Evolutionary conservation across 1,284 basidiomycete species (phyloP).

Genomic region (Hypsizygus ulmarius): DNA sequence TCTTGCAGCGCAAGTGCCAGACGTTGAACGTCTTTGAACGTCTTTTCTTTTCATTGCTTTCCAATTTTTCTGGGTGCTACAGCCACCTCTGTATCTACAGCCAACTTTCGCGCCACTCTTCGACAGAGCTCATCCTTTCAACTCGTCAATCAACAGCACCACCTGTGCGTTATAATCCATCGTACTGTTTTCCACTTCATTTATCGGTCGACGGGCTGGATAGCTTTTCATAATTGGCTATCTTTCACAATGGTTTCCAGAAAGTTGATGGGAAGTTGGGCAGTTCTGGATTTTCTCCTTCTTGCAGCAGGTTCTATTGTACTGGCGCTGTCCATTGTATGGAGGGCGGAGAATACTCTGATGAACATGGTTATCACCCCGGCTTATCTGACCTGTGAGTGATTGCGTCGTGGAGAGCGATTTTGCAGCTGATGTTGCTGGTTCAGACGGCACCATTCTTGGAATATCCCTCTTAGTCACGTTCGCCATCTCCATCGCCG

Average conservation of each 20-base stretch:
- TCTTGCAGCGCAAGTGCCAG: slow-evolving; percentile 45
- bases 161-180: slow-evolving; percentile 18
- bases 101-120: slow-evolving; percentile 27
- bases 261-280: slow-evolving; percentile 68
- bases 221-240: not conserved
- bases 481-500: slow-evolving; percentile 65
- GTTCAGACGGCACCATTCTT: slow-evolving; percentile 64
- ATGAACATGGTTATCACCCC: slow-evolving; percentile 66
- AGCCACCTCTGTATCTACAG: slow-evolving; percentile 28
- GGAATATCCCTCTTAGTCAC: slow-evolving; percentile 69
- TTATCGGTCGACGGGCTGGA: slow-evolving; percentile 2
- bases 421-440: slow-evolving; percentile 2
- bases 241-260: slow-evolving; percentile 62
- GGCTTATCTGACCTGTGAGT: slow-evolving; percentile 60
- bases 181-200: not conserved
- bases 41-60: slow-evolving; percentile 35
- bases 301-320: slow-evolving; percentile 65
- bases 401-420: slow-evolving; percentile 1
- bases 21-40: slow-evolving; percentile 69
- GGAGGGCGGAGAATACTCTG: slow-evolving; percentile 61
- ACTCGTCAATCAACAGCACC: slow-evolving; percentile 10
- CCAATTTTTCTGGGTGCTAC: slow-evolving; percentile 27
- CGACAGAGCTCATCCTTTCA: slow-evolving; percentile 27
- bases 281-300: slow-evolving; percentile 64
- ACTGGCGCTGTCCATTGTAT: slow-evolving; percentile 67